Conservation (phyloP, 108 stramenopile genomes). For the Skeletonema potamos region DNA sequence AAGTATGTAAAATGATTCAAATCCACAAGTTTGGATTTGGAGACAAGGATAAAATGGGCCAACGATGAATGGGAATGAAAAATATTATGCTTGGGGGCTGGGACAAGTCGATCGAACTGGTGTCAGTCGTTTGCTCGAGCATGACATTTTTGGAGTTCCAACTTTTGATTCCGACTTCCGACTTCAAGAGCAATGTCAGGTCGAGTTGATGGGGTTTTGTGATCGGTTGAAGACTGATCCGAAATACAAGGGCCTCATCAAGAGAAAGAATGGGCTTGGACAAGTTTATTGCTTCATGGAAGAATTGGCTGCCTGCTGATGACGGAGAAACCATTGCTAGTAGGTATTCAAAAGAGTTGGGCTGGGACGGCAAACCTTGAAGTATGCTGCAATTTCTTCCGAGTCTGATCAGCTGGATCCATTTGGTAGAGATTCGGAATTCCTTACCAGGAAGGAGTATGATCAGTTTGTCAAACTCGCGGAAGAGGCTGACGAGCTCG, state of each 20-base stretch:
- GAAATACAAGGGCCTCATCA: conserved; percentile 41
- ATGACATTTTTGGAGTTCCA: conserved; percentile 34
- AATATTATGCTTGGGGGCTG: conserved; percentile 53
- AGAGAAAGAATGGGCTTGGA: conserved; percentile 41
- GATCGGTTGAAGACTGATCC: conserved; percentile 44
- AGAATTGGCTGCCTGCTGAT: conserved; percentile 45
- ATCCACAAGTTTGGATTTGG: too few species aligned
- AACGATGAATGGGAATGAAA: conserved; percentile 45
- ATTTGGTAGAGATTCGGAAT: conserved; percentile 27
- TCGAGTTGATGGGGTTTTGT: conserved; percentile 32
- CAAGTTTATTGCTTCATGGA: conserved; percentile 51
- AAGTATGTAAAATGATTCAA: too few species aligned
- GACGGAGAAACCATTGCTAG: conserved; percentile 35
- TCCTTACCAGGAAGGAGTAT: conserved; percentile 39
- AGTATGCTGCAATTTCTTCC: conserved; percentile 37
- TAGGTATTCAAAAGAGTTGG: conserved; percentile 33
- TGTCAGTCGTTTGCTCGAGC: conserved; percentile 48
- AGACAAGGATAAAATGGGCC: conserved; percentile 56
- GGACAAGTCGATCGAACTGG: conserved; percentile 48
- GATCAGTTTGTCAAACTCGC: conserved; percentile 37
- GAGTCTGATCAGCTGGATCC: conserved; percentile 46
- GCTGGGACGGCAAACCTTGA: conserved; percentile 46
- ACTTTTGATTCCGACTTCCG: conserved; percentile 30
- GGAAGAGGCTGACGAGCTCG: conserved; percentile 15
- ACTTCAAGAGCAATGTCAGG: conserved; percentile 50